Conservation (phyloP, 2,329 filamentous ascomycete genomes). For the Ophiostoma ips region DNA sequence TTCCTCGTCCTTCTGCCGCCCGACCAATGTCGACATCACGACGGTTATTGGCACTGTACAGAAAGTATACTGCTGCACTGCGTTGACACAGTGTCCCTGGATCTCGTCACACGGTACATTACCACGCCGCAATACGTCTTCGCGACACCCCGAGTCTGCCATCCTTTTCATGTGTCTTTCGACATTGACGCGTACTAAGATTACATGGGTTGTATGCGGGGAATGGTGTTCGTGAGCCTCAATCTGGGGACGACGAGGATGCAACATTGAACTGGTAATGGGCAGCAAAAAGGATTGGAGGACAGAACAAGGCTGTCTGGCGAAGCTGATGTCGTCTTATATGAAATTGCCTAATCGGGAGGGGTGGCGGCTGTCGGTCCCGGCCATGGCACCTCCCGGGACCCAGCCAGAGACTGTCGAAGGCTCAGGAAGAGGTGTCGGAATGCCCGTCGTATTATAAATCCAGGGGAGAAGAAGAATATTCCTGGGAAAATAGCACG, state of each 20-base stretch:
- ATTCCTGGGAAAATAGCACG: neutral
- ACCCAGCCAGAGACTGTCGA: too few species aligned
- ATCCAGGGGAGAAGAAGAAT: constrained; percentile 1
- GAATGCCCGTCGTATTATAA: constrained; percentile 4
- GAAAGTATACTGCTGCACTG: neutral
- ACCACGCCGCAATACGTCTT: neutral
- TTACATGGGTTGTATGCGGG: neutral
- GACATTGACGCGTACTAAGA: neutral
- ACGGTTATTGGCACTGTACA: constrained; percentile 4
- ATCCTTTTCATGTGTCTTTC: too few species aligned
- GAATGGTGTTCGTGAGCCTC: neutral
- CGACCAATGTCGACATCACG: constrained; percentile 17
- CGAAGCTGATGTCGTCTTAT: neutral
- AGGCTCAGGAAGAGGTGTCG: neutral
- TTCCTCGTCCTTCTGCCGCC: constrained; percentile 4
- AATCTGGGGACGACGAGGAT: neutral
- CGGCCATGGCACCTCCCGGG: neutral
- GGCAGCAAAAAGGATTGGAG: neutral
- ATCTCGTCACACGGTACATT: neutral
- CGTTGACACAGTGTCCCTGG: neutral
- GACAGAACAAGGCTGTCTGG: neutral
- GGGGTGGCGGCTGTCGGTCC: constrained; percentile 10
- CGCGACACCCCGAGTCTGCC: neutral
- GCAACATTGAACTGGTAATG: too few species aligned
- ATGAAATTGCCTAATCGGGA: constrained; percentile 2